These are phyloP conservation scores for Hypoxylon sp. DNA, from an alignment of 2,329 filamentous ascomycete species.

Conservation along the genomic window DNA sequence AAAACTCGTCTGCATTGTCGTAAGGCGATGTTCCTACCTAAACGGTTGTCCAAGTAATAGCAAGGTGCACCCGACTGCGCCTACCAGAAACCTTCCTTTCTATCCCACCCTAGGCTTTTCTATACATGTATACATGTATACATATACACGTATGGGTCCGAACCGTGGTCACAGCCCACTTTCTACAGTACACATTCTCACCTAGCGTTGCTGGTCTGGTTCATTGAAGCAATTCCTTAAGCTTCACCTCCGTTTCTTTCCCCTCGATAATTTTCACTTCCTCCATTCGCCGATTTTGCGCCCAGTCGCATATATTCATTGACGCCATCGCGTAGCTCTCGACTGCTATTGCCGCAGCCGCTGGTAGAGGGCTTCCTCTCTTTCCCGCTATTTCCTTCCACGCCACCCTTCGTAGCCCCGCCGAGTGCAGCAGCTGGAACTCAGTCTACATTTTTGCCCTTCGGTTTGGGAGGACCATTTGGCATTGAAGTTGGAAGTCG, in stretches of 20 bases:
- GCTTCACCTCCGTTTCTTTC: conserved; percentile 37
- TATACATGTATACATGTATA: conserved; percentile 27
- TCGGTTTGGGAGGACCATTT: conserved; percentile 35
- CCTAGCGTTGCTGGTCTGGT: conserved; percentile 35
- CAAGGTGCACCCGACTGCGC: conserved; percentile 10
- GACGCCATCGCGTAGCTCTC: conserved; percentile 18
- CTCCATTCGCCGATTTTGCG: conserved; percentile 31
- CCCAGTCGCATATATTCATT: conserved; percentile 35
- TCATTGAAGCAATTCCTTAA: conserved; percentile 45
- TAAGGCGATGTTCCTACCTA: conserved; percentile 4
- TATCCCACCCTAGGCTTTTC: conserved; percentile 10
- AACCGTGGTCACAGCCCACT: conserved; percentile 44
- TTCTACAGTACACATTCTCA: conserved; percentile 22
- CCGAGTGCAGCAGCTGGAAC: conserved; percentile 37
- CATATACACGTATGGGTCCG: conserved; percentile 40
- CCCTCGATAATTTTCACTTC: conserved; percentile 14
- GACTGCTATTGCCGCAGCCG: conserved; percentile 25
- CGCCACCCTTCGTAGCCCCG: conserved; percentile 37
- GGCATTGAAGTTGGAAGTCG: conserved; percentile 29
- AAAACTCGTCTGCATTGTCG: background rate
- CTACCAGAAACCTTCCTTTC: no score
- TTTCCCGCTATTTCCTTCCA: conserved; percentile 24
- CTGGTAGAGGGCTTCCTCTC: conserved; percentile 26
- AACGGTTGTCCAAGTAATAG: background rate
- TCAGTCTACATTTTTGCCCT: conserved; percentile 27